A percentile compares a stretch with the other conserved stretches of the same genome.
Evolutionary conservation across 2,329 filamentous ascomycete genomes (phyloP).

Genomic region (Epicoccum nigrum): DNA sequence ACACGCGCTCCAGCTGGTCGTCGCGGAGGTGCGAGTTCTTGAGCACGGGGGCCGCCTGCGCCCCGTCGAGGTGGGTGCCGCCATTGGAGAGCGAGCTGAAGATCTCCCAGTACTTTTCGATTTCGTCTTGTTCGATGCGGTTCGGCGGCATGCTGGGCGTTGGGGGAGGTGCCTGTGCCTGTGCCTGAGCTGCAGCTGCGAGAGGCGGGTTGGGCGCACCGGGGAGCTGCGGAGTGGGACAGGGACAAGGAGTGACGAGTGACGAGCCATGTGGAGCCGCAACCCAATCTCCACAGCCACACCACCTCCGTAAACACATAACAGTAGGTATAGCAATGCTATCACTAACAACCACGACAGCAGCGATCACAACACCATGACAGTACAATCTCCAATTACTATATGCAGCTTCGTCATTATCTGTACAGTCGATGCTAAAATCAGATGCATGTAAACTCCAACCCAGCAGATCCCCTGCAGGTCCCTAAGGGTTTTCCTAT

Average conservation of each 20-base stretch:
- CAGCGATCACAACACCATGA: background rate
- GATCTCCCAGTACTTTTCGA: conserved; percentile 82
- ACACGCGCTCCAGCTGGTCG: conserved; percentile 92
- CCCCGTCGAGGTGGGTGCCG: conserved; percentile 69
- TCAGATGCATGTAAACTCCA: conserved; percentile 6
- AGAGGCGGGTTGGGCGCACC: background rate
- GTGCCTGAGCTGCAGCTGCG: background rate
- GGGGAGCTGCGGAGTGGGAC: conserved; percentile 9
- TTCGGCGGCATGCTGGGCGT: conserved; percentile 50
- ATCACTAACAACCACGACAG: no score
- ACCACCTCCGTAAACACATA: no score
- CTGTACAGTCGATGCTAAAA: conserved; percentile 5
- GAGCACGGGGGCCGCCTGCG: conserved; percentile 72
- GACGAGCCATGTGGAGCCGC: background rate
- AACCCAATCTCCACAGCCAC: background rate
- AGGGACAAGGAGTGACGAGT: conserved; percentile 10
- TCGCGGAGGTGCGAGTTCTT: conserved; percentile 75
- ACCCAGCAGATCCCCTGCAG: conserved; percentile 4
- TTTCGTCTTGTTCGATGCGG: conserved; percentile 73
- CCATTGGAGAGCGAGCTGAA: conserved; percentile 72
- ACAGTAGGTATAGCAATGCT: no score
- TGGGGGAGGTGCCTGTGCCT: no score
- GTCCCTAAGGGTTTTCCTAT: conserved; percentile 11
- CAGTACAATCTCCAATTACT: conserved; percentile 10
- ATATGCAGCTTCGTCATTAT: conserved; percentile 7